phyloP scores from a whole-genome alignment of 306 rosid genomes.

The Lotus japonicus region DNA sequence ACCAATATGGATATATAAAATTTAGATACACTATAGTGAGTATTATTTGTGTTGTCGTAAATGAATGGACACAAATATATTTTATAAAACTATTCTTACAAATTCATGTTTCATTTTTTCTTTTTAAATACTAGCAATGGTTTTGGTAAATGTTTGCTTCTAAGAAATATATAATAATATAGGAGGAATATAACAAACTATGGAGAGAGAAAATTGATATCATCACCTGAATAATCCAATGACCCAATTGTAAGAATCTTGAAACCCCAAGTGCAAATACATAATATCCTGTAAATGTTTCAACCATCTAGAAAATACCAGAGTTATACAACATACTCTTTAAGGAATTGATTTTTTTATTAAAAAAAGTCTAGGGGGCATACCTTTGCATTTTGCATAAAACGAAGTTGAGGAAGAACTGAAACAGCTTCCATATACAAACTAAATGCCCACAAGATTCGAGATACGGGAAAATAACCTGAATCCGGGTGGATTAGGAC shows the following conservation, averaged over 20 bases:
- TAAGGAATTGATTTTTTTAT: not conserved
- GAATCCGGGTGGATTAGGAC: slow-evolving; percentile 37
- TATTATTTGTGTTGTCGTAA: no score
- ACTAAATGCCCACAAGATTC: slow-evolving; percentile 56
- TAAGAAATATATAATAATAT: no score
- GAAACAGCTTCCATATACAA: slow-evolving; percentile 63
- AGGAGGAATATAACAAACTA: not conserved
- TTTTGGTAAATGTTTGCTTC: no score
- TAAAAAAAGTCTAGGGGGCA: not conserved
- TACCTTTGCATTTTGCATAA: slow-evolving; percentile 85
- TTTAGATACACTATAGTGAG: no score
- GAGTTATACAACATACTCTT: not conserved
- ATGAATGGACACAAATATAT: not conserved
- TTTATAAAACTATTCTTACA: not conserved
- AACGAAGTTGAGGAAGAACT: slow-evolving; percentile 68
- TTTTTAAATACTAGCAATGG: no score
- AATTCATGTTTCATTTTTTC: not conserved
- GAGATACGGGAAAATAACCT: not conserved
- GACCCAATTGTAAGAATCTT: slow-evolving; percentile 62
- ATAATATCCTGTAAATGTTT: slow-evolving; percentile 76
- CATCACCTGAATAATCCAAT: slow-evolving; percentile 65
- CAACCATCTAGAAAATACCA: slow-evolving; percentile 49
- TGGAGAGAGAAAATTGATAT: not conserved
- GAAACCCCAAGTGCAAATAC: slow-evolving; percentile 84
- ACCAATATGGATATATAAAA: no score